Evolutionary conservation across 2,329 filamentous ascomycete genomes (phyloP), one percentile per base, ranked within the genome.

Genomic region (Emergomyces pasteurianus): DNA sequence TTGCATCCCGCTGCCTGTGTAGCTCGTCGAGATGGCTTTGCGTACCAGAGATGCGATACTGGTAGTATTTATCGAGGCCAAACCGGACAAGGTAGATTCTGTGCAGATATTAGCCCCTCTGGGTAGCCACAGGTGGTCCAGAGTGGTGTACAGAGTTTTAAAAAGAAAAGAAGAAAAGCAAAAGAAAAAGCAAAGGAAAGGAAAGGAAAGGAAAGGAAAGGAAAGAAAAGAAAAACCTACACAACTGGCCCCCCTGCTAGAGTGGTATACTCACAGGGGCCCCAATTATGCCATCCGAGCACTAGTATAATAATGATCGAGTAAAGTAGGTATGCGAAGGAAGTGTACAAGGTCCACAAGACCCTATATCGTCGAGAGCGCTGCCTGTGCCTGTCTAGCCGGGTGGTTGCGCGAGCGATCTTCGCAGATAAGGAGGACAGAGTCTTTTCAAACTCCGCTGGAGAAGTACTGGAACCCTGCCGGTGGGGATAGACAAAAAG

Each of bases 371-470:
- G 87, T 61, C 92, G 85, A 57, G 89, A 85, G 63, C 83, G 83
- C 67, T 87, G 82, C 54, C 90, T 85, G 46, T 88, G 81, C 49
- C 79, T 80, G 69, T 96, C 91, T 66, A 96, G 86, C 58, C 82
- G 84, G 49, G 86, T 78, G 67, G 88, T 88, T 2, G 87, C 85
- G 64, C 85, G 82, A 47, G 86, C 81, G 73, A 99, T 96, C 77
- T 94, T 96, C 58, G 80, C 79, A 12, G 92, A 89, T 53, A 99
- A 83, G 28, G 84, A 81, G 10, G 90, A 89, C 36, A 99, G 85
- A 2, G 87, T 85, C 79, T 92, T 96, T 77, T 99, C 94, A 72
- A 97, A 99, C 3, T 87, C 89, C 58, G 91, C 92, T 31, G 94
- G 88, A 66, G 92, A 61, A 58, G 26, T 54, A 36, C 7, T 12